phyloP scores from a whole-genome alignment of 148 eudicot species.

The Pharnaceum exiguum region DNA sequence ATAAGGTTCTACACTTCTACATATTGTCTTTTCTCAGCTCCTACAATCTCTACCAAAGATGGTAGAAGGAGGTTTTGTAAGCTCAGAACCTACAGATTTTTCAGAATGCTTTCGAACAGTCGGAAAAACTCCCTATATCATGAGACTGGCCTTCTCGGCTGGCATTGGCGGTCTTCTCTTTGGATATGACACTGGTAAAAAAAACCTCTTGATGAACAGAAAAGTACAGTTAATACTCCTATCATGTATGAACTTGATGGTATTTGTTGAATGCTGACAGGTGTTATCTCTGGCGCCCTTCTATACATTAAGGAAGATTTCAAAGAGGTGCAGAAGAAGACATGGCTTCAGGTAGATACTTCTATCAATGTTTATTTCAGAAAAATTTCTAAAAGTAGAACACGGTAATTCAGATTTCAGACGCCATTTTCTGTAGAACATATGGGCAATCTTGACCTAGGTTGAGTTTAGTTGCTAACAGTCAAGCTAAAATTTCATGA shows the following conservation, averaged over 20 bases:
- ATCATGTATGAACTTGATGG: background rate
- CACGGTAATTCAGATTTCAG: no score
- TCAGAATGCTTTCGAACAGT: conserved; percentile 46
- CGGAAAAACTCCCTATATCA: conserved; percentile 53
- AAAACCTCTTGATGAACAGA: background rate
- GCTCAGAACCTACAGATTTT: conserved; percentile 43
- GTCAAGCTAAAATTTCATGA: background rate
- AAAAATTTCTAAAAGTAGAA: no score
- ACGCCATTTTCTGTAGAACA: no score
- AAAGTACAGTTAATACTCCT: no score
- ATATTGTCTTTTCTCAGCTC: no score
- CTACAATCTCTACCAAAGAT: conserved; percentile 7
- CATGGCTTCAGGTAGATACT: conserved; percentile 48
- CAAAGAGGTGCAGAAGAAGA: conserved; percentile 38
- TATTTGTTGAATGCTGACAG: conserved; percentile 15
- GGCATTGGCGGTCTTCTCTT: conserved; percentile 79
- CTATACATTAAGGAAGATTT: conserved; percentile 69
- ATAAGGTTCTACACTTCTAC: no score
- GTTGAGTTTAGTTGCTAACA: background rate
- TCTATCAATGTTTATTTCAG: no score
- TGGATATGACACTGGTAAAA: conserved; percentile 69
- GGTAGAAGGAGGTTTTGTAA: conserved; percentile 48
- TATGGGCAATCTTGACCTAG: no score
- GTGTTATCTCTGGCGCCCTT: conserved; percentile 75
- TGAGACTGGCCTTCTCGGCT: conserved; percentile 69